Evolutionary conservation across 768 basidiomycete species (phyloP), one percentile per base, ranked within the genome.

Genomic region (Tylopilus sp.): DNA sequence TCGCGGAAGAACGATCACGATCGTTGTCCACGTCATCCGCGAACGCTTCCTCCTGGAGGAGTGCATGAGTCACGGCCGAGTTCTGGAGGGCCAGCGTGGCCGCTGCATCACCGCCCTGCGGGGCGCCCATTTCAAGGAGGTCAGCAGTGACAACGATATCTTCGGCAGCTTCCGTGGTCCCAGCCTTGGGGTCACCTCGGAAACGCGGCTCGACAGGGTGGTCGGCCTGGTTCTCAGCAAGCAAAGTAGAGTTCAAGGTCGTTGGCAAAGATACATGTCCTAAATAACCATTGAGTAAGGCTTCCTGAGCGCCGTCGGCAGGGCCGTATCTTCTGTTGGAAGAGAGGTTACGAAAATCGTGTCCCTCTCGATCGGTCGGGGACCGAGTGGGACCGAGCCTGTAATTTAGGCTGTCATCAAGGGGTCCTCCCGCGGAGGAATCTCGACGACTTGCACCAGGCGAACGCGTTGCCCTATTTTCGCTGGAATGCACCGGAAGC

Each of bases 1-100:
- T 55, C 55, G 59, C 61, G 58, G 56, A 47, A 57, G 62, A 61
- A 54, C 29, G 51, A 37, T 33, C 34, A 33, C 33, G 7, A 36
- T 45, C 53, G 1, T 53, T 50, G 45, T 44, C 56, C 53, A 55
- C 54, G 52, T 42, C 47, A 59, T 49, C 26, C n/a, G 38, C 26
- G 33, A 16, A 31, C 24, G 29, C n/a, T n/a, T n/a, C n/a, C n/a
- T n/a, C n/a, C n/a, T n/a, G n/a, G n/a, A n/a, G n/a, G n/a, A n/a
- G n/a, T n/a, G n/a, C n/a, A n/a, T n/a, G 40, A 13, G 16, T 25
- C 25, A 33, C 28, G 11, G 1, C 42, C 24, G 53, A 16, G 29
- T 42, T 40, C 21, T 28, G 34, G 16, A 26, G 21, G 37, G 29
- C 30, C 30, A 38, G 47, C 25, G 30, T 25, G 19, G 49, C 24